A percentile compares a stretch with the other conserved stretches of the same genome.
Conservation (phyloP, 176 grass and related monocot species). For the Triticum turgidum region DNA sequence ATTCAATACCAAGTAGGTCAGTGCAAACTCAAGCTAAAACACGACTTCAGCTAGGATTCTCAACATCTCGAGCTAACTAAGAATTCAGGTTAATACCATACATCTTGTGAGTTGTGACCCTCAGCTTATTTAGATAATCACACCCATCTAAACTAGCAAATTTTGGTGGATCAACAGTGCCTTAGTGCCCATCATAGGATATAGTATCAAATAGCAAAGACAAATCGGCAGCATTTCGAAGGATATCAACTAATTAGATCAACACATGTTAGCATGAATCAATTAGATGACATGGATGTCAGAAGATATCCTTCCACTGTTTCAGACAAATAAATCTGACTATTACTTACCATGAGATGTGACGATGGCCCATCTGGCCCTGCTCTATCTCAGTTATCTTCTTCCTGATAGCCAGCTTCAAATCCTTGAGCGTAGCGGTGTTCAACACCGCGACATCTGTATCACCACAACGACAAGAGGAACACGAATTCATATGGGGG, state of each 20-base stretch:
- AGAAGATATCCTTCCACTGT: too few relatives aligned
- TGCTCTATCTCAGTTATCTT: slow-evolving; percentile 84
- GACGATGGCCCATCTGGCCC: slow-evolving; percentile 75
- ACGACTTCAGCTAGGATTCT: neutral
- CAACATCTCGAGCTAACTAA: neutral
- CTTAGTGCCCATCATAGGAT: neutral
- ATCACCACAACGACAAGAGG: slow-evolving; percentile 5
- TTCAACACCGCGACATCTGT: slow-evolving; percentile 67
- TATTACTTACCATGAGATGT: slow-evolving; percentile 72
- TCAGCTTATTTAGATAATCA: neutral
- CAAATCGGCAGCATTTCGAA: neutral
- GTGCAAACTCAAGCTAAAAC: neutral
- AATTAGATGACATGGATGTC: neutral
- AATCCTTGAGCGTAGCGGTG: slow-evolving; percentile 73
- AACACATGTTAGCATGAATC: neutral
- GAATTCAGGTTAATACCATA: neutral
- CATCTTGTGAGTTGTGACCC: neutral
- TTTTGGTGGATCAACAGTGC: neutral
- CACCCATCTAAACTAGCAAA: neutral
- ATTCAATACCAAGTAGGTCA: neutral
- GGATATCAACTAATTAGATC: neutral
- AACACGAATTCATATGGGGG: neutral
- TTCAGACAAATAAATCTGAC: too few relatives aligned
- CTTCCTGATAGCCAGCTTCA: slow-evolving; percentile 78
- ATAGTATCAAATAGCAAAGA: neutral